Evolutionary conservation across 371 early-diverging fungal genomes (phyloP).

Genomic region (Mortierella sp.): DNA sequence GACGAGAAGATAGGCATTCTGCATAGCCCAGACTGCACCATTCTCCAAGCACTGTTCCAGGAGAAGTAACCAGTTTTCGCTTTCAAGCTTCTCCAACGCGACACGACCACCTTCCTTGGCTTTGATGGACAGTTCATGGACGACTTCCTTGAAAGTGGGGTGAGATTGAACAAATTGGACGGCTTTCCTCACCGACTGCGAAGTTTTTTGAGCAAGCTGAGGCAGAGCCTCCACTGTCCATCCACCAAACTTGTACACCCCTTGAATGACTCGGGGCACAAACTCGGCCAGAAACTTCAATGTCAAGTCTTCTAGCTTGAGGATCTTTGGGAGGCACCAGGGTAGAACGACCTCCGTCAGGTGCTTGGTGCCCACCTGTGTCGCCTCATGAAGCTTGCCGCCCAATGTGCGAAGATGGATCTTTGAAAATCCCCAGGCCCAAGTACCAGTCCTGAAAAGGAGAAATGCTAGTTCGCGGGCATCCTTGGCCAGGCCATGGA

Average conservation of each 20-base stretch:
- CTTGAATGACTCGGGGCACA: no score
- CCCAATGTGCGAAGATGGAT: conserved; percentile 9
- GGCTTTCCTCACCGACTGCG: background rate
- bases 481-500: conserved; percentile 41
- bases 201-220: no score
- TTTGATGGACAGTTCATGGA: conserved; percentile 35
- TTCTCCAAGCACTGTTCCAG: conserved; percentile 23
- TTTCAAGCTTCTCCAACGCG: conserved; percentile 17
- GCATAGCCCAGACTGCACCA: no score
- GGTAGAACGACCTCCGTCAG: conserved; percentile 10
- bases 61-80: conserved; percentile 42
- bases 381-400: background rate
- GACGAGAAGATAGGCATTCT: no score
- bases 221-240: no score
- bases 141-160: conserved; percentile 34
- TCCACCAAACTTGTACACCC: no score
- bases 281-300: no score
- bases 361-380: background rate
- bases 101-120: conserved; percentile 4
- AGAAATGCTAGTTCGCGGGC: conserved; percentile 28
- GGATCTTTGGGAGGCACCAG: conserved; percentile 20
- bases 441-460: conserved; percentile 12
- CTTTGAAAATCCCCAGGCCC: conserved; percentile 18
- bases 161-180: conserved; percentile 37
- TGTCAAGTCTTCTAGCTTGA: background rate